A percentile compares a stretch with the other conserved stretches of the same genome.
Conservation (phyloP, 2,329 filamentous ascomycete genomes). For the Aspergillus carbonarius region DNA sequence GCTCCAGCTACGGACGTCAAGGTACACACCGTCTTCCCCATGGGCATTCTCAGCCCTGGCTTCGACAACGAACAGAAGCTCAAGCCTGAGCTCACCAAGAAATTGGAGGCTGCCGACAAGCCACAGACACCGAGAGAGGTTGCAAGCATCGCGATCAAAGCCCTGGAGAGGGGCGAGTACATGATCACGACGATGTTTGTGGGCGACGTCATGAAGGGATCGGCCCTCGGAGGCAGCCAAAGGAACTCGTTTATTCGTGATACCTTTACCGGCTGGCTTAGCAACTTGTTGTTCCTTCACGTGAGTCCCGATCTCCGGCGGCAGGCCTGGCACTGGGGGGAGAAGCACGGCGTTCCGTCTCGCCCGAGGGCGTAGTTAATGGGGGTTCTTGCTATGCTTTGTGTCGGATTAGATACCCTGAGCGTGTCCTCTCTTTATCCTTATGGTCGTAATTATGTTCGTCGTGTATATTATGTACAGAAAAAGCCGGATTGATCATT, state of each 20-base stretch:
- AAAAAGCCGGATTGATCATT: conserved; percentile 2
- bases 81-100: conserved; percentile 77
- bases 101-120: conserved; percentile 80
- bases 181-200: conserved; percentile 74
- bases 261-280: conserved; percentile 55
- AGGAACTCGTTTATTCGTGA: conserved; percentile 56
- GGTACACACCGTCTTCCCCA: conserved; percentile 80
- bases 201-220: conserved; percentile 68
- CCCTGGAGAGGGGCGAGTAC: conserved; percentile 77
- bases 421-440: conserved; percentile 14
- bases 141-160: conserved; percentile 66
- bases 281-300: conserved; percentile 55
- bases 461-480: conserved; percentile 5
- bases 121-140: conserved; percentile 76
- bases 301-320: conserved; percentile 57
- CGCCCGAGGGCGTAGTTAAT: not conserved
- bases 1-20: conserved; percentile 66
- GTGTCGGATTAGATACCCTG: conserved; percentile 31
- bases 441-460: conserved; percentile 11
- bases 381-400: conserved; percentile 5
- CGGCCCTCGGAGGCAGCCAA: conserved; percentile 52
- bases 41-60: conserved; percentile 76
- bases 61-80: conserved; percentile 70
- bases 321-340: conserved; percentile 59
- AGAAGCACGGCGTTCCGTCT: conserved; percentile 51